Base-by-base conservation (phyloP, 2,329 filamentous ascomycete genomes). In the Diaporthe citriasiana region DNA sequence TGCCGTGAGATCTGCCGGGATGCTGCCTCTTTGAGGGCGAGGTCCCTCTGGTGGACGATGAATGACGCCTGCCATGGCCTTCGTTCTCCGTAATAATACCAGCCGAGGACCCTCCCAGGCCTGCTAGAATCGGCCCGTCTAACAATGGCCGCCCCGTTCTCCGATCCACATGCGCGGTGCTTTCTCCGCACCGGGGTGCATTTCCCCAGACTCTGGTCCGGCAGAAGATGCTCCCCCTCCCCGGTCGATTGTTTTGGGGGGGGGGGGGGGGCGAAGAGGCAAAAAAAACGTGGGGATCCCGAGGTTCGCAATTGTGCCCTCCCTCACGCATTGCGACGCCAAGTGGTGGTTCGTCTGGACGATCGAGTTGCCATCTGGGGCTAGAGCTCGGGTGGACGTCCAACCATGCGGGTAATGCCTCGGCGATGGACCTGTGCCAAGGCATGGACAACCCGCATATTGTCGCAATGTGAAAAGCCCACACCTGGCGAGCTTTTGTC, bases 191-290 rank as follows among this genome's bases (percentile, higher is more conserved):
- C 45, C 38, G 30, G 63, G 25, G 30, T 66, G 63, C 63, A 38
- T 51, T 66, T 66, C 63, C 45, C 63, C 63, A 66, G 63, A 66
- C 45, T 66, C 63, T 51, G 60, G 60, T 30, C 51, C 45, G 60
- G 60, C 30, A 66, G 60, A 66, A 38, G 60, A n/a, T n/a, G 15
- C 38, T 9, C 42, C 59, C 45, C 45, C 22, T n/a, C 42, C 63
- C 45, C 47, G n/a, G 30, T 51, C 45, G 57, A 3, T 19, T 19
- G 13, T 15, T 19, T n/a, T n/a, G n/a, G 30, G 30, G 45, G 45
- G 19, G 17, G 4, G 3, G 19, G 9, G 6, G 40, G 25, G 50
- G 19, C 9, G 47, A 51, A n/a, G 47, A 17, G 51, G 51, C 40
- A 55, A 15, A 12, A 5, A 51, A 47, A 66, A 51, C 60, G 60